These are phyloP conservation scores for Kalmanozyma brasiliensis DNA, from an alignment of 1,284 basidiomycete genomes.

Conservation along the genomic window DNA sequence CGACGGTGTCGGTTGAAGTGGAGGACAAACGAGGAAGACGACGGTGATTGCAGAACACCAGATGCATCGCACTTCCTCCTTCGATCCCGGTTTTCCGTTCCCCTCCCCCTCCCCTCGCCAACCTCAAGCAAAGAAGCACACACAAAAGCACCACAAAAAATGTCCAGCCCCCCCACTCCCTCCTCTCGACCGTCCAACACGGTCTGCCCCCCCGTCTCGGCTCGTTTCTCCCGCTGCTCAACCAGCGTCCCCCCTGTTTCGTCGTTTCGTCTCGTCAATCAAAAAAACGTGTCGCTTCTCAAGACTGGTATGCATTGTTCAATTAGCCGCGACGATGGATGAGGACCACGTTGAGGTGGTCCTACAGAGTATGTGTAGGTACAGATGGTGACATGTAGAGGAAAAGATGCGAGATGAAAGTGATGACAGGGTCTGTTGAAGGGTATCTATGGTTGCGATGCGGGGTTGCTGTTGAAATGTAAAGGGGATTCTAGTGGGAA, in stretches of 20 bases:
- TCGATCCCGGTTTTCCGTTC: not conserved
- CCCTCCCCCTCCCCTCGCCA: not conserved
- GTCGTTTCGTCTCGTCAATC: not conserved
- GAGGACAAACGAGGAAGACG: not conserved
- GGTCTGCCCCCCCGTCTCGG: not conserved
- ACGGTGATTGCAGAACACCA: too few species aligned
- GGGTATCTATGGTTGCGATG: conserved; percentile 13
- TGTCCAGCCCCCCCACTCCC: not conserved
- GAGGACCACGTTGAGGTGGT: conserved; percentile 16
- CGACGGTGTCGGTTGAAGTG: conserved; percentile 58
- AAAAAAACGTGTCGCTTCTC: conserved; percentile 9
- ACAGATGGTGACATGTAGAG: conserved; percentile 5
- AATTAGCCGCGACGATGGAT: not conserved
- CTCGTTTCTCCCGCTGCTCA: conserved; percentile 10
- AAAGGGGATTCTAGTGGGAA: not conserved
- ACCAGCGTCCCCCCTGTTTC: conserved; percentile 8
- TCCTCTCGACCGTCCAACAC: conserved; percentile 9
- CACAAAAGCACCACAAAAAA: conserved; percentile 4
- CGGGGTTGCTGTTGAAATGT: too few species aligned
- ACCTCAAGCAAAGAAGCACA: conserved; percentile 4
- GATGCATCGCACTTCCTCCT: not conserved
- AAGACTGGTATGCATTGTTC: not conserved
- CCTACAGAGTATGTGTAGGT: not conserved
- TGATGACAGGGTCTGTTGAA: not conserved
- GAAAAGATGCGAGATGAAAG: not conserved